These are phyloP conservation scores for Odontarrhena argentea DNA, from an alignment of 345 rosid species.

Conservation along the genomic window DNA sequence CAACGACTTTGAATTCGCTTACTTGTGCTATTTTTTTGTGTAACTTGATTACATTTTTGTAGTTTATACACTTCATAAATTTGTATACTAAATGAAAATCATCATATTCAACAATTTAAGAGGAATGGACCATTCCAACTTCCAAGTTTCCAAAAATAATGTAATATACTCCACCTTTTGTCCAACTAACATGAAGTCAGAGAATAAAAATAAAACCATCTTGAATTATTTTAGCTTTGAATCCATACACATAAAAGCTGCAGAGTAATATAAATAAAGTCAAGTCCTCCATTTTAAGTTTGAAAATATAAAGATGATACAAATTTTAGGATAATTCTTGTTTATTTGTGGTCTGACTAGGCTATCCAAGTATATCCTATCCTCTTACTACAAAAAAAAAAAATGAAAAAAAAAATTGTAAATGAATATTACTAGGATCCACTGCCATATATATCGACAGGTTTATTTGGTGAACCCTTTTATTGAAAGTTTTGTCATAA, in stretches of 20 bases:
- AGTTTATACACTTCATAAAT: background rate
- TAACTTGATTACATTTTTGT: slow-evolving; percentile 14
- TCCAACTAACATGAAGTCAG: background rate
- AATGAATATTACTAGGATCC: background rate
- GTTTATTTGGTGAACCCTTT: too few relatives aligned
- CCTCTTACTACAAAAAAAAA: background rate
- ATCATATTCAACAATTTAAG: slow-evolving; percentile 14
- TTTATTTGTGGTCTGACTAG: slow-evolving; percentile 1
- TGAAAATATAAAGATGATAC: background rate
- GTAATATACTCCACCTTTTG: slow-evolving; percentile 15
- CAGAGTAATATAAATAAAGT: background rate
- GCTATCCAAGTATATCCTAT: slow-evolving; percentile 12
- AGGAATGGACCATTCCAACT: slow-evolving; percentile 18
- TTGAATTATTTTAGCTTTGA: background rate
- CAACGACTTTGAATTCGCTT: slow-evolving; percentile 20
- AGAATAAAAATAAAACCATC: background rate
- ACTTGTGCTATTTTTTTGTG: background rate
- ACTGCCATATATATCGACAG: too few relatives aligned
- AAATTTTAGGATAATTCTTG: background rate
- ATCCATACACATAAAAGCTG: slow-evolving; percentile 4
- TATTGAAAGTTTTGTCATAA: too few relatives aligned
- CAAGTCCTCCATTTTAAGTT: background rate
- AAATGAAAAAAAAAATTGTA: too few relatives aligned
- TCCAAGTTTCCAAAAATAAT: background rate
- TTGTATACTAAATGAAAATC: background rate